Evolutionary conservation across 1,139 yeast genomes (phyloP).

Genomic region (Sugiyamaella neomexicana): DNA sequence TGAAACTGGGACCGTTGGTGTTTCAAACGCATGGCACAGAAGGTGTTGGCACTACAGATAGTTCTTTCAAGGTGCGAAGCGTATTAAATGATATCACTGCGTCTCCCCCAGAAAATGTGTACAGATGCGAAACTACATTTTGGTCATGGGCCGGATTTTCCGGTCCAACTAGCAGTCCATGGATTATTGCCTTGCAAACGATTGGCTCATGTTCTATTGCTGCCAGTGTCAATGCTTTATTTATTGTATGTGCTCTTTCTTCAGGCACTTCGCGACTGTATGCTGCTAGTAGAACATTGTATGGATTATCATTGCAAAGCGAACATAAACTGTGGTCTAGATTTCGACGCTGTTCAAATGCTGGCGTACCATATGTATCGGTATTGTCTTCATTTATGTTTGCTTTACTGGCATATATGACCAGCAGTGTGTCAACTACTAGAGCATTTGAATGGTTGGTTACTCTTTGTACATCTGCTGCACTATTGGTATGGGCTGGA

Average conservation of each 20-base stretch:
- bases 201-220: conserved; percentile 66
- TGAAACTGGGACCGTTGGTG: conserved; percentile 16
- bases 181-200: conserved; percentile 76
- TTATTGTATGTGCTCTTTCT: conserved; percentile 72
- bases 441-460: conserved; percentile 66
- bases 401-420: conserved; percentile 60
- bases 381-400: conserved; percentile 62
- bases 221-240: conserved; percentile 61
- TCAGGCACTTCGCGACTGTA: conserved; percentile 78
- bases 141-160: conserved; percentile 35
- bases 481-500: conserved; percentile 77
- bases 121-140: conserved; percentile 25
- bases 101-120: conserved; percentile 25
- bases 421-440: conserved; percentile 59
- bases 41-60: neutral
- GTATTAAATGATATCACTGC: conserved; percentile 40
- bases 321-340: conserved; percentile 55
- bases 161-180: conserved; percentile 43
- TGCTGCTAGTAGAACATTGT: conserved; percentile 75
- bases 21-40: conserved; percentile 4
- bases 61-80: neutral
- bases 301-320: conserved; percentile 61
- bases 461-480: conserved; percentile 66
- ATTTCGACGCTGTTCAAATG: conserved; percentile 58
- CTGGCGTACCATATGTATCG: conserved; percentile 73